These are phyloP conservation scores for Aspergillus sparsus DNA, from an alignment of 495 filamentous ascomycete species.

Conservation along the genomic window DNA sequence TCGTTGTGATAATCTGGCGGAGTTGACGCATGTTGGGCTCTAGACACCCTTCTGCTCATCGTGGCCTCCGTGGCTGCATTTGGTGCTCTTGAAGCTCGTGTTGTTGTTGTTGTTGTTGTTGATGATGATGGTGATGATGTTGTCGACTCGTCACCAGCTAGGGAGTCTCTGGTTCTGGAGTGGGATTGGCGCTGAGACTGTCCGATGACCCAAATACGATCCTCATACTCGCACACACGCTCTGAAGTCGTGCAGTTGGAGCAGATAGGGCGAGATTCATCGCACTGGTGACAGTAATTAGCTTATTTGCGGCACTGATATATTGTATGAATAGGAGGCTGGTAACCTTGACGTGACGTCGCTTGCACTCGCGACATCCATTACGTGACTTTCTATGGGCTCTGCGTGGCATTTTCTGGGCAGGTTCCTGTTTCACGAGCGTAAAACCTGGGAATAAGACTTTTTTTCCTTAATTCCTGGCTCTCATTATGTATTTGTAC, in stretches of 20 bases:
- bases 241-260: conserved; percentile 38
- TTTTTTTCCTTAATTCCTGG: no score
- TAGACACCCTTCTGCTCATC: no score
- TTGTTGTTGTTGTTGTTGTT: conserved; percentile 18
- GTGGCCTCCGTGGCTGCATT: no score
- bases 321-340: not conserved
- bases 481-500: no score
- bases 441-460: no score
- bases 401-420: conserved; percentile 28
- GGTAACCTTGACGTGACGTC: conserved; percentile 41
- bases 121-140: conserved; percentile 10
- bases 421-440: not conserved
- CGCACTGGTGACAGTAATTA: conserved; percentile 29
- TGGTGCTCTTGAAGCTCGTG: no score
- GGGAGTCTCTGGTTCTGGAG: not conserved
- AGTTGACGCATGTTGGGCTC: no score
- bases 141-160: not conserved
- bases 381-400: conserved; percentile 40
- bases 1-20: no score
- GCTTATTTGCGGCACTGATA: not conserved
- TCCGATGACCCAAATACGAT: conserved; percentile 2
- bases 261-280: conserved; percentile 38
- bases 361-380: conserved; percentile 42
- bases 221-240: conserved; percentile 29
- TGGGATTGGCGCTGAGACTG: not conserved